Evolutionary conservation across 2,329 filamentous ascomycete genomes (phyloP), one percentile per base, ranked within the genome.

Genomic region (Phaeosphaeriaceae sp.): DNA sequence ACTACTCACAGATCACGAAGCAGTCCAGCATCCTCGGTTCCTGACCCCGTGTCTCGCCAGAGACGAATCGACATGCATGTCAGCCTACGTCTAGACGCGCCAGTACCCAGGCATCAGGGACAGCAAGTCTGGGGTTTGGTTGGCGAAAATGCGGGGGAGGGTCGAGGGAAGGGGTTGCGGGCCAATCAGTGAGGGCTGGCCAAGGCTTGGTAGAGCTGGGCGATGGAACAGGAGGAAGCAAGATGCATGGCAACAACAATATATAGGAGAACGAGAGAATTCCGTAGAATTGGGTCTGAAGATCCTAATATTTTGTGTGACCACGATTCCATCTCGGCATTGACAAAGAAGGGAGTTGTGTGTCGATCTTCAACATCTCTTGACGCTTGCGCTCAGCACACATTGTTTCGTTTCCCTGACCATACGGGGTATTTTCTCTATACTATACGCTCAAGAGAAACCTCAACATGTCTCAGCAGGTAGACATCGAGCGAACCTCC

Each of bases 401-500:
- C 9, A 27, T 27, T 27, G 5, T 27, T 9, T 27, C 4, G 25
- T 9, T n/a, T n/a, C n/a, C n/a, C n/a, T n/a, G n/a, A n/a, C n/a
- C n/a, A n/a, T n/a, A n/a, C n/a, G n/a, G n/a, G n/a, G 9, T 27
- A 27, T 27, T 9, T n/a, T n/a, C 2, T 42, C 20, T n/a, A 42
- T 15, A 42, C 20, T 42, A 1, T 15, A 19, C 15, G 40, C 2
- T 19, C 17, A 42, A 7, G 15, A 20, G 17, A n/a, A n/a, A n/a
- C 15, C 17, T 25, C 24, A 19, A n/a, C 22, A 27, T 48, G 46
- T 48, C 22, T 31, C 24, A 19, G 4, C 46, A 27, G 17, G 46
- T 6, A 31, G 46, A 57, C n/a, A 31, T 52, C 19, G 53, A 56
- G 19, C 48, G 53, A 15, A n/a, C 51, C 3, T 45, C 54, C 21